These are phyloP conservation scores for Termitomyces sp. DNA, from an alignment of 1,284 basidiomycete genomes.

Conservation along the genomic window DNA sequence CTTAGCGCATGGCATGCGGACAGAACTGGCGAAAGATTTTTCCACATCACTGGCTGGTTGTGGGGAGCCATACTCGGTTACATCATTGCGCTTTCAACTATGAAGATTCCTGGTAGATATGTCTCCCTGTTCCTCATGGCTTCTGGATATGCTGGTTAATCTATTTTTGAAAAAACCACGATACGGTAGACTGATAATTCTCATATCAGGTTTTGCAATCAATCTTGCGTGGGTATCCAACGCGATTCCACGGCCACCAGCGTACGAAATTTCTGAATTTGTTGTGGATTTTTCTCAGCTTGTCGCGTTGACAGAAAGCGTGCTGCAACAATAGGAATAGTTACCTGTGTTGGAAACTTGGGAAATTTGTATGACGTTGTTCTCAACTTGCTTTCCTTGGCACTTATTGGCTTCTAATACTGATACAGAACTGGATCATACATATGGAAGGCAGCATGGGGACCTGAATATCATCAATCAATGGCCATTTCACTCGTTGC, in stretches of 20 bases:
- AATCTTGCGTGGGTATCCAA: constrained; percentile 61
- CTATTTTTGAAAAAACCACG: neutral
- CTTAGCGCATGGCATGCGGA: constrained; percentile 65
- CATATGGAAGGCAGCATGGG: constrained; percentile 46
- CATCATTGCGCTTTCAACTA: constrained; percentile 55
- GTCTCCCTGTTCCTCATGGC: constrained; percentile 65
- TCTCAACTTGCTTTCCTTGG: constrained; percentile 2
- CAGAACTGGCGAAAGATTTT: constrained; percentile 59
- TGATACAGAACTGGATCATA: constrained; percentile 43
- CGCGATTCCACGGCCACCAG: constrained; percentile 58
- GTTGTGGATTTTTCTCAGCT: neutral
- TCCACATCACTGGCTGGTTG: constrained; percentile 58
- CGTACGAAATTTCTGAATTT: constrained; percentile 24
- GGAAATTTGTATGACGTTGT: constrained; percentile 29
- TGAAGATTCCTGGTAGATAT: constrained; percentile 52
- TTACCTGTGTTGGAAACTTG: constrained; percentile 32
- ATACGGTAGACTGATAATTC: neutral
- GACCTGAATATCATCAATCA: constrained; percentile 45
- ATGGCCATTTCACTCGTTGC: constrained; percentile 42
- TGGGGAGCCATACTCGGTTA: constrained; percentile 59
- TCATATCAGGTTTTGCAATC: constrained; percentile 46
- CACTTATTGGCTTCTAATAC: neutral
- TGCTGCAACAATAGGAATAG: constrained; percentile 33
- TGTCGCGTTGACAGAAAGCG: constrained; percentile 23
- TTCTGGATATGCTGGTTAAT: constrained; percentile 46